Conservation (phyloP, 1,139 yeast species). For the Blastobotrys malaysiensis region DNA sequence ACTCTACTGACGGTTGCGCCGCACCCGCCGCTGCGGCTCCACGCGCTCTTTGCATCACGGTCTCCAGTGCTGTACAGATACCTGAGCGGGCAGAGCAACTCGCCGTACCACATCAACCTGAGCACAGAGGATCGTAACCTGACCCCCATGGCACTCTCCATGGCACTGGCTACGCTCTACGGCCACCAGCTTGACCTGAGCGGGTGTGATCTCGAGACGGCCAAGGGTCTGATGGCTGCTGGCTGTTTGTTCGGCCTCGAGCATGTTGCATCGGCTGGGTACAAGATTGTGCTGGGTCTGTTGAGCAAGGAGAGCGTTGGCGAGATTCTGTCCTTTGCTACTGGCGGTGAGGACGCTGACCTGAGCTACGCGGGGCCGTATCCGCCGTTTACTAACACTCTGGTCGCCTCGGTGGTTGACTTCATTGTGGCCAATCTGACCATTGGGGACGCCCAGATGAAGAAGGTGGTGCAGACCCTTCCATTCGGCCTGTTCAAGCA, state of each 20-base stretch:
- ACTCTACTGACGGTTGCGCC: slow-evolving; percentile 29
- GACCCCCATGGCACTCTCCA: slow-evolving; percentile 34
- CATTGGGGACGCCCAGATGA: slow-evolving; percentile 20
- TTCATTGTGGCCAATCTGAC: slow-evolving; percentile 23
- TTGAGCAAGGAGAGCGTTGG: slow-evolving; percentile 22
- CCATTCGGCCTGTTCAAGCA: slow-evolving; percentile 30
- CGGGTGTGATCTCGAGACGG: slow-evolving; percentile 22
- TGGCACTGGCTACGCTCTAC: slow-evolving; percentile 34
- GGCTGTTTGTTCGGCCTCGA: slow-evolving; percentile 30
- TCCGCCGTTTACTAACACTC: slow-evolving; percentile 30
- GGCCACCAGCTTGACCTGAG: slow-evolving; percentile 29
- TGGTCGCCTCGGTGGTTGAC: slow-evolving; percentile 24
- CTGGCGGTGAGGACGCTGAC: slow-evolving; percentile 18
- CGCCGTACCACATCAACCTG: slow-evolving; percentile 51
- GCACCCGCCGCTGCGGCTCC: slow-evolving; percentile 30
- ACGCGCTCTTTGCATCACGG: slow-evolving; percentile 32
- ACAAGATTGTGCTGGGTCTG: slow-evolving; percentile 19
- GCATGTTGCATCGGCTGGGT: slow-evolving; percentile 26
- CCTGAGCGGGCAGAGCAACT: slow-evolving; percentile 22
- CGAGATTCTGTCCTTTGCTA: slow-evolving; percentile 26
- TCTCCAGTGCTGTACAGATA: slow-evolving; percentile 31
- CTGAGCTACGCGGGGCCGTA: slow-evolving; percentile 30
- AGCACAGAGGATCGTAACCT: slow-evolving; percentile 49
- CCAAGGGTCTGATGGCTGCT: slow-evolving; percentile 31
- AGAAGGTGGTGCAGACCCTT: slow-evolving; percentile 20